phyloP scores from a whole-genome alignment of 2,329 filamentous ascomycete species.

The Colletotrichum somersetense region DNA sequence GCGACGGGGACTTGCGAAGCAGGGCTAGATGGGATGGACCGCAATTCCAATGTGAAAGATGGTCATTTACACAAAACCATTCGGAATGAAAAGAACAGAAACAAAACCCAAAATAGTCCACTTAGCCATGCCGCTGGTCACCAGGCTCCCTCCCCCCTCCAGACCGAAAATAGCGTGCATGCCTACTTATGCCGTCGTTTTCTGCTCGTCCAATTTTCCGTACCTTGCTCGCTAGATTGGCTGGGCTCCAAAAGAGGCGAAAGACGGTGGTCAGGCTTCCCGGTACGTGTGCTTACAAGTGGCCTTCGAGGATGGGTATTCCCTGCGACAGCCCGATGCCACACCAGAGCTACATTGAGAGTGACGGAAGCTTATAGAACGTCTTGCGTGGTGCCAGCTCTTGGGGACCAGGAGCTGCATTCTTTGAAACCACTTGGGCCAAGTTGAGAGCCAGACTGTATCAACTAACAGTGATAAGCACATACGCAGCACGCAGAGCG shows the following conservation, averaged over 20 bases:
- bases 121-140: not conserved
- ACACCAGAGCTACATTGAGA: not conserved
- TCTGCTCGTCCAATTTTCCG: conserved; percentile 9
- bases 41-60: not conserved
- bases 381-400: not conserved
- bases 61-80: conserved; percentile 9
- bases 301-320: conserved; percentile 11
- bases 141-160: not conserved
- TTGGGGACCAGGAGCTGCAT: not conserved
- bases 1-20: conserved; percentile 1
- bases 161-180: conserved; percentile 1
- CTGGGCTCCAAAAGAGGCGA: conserved; percentile 11
- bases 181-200: not conserved
- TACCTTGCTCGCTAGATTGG: conserved; percentile 14
- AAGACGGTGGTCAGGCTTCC: conserved; percentile 23
- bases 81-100: not conserved
- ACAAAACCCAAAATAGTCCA: not conserved
- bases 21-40: not conserved
- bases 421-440: not conserved
- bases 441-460: not conserved
- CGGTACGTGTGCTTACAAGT: conserved; percentile 15
- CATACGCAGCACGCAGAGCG: conserved; percentile 9
- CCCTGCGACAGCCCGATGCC: conserved; percentile 26
- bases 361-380: not conserved
- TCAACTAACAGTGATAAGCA: not conserved